Base-by-base conservation (phyloP, 805 yeast species). In the Wickerhamomyces canadensis region DNA sequence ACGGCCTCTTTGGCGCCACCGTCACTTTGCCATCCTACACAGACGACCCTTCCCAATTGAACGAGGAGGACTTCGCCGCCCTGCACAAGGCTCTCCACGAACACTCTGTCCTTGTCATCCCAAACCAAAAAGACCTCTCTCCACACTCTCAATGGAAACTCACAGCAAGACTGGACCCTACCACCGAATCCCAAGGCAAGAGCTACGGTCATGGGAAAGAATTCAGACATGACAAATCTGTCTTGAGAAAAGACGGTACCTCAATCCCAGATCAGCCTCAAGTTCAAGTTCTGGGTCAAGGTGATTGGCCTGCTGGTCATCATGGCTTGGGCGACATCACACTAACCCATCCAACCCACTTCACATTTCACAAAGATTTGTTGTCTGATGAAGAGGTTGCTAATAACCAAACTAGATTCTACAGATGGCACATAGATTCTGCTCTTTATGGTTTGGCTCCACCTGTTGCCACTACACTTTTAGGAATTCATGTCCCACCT, bases 371-470 rank as follows among this genome's bases (percentile, higher is more conserved):
- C 64, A 79, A 80, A 48, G 62, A 70, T 12, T 70, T 78, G 1
- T 68, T 87, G 44, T 65, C 79, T 14, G 71, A 74, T n/a, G 79
- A 78, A 31, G 76, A 86, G 47, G 73, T 81, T 26, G 64, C 67
- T 7, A 54, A 74, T 18, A 75, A 79, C 35, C 73, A 74, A 58
- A 87, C 96, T 3, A 72, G 94, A 51, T 87, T 80, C 59, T 87
- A 86, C 72, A 75, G 96, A 63, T 87, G 96, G 96, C 96, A 87
- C 62, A 85, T 87, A 47, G 96, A 87, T 61, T 80, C 93, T 26
- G 96, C 96, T 5, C 70, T 87, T 28, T 87, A 87, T 53, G 95
- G 76, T 26, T 70, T 86, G 49, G 76, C 89, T 13, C 95, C 96
- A 21, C 96, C 96, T 22, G 75, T 82, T 48, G 84, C 81, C 26